phyloP scores from a whole-genome alignment of 2,329 filamentous ascomycete genomes.

The Zasmidium citrigriseum region DNA sequence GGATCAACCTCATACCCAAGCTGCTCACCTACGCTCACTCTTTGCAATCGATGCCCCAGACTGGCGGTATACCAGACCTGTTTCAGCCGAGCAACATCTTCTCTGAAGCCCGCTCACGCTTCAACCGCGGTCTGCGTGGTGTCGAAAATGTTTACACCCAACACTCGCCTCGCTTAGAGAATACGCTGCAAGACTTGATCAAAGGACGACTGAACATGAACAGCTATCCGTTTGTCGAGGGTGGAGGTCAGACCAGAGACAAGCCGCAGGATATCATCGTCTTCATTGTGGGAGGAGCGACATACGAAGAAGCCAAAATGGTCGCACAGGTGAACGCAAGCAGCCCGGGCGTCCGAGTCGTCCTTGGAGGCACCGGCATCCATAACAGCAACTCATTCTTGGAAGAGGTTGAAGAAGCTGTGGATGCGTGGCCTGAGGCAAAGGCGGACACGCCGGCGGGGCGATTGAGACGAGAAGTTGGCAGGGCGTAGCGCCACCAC shows the following conservation, averaged over 20 bases:
- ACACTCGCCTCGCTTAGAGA: constrained; percentile 84
- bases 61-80: constrained; percentile 79
- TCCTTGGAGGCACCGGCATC: constrained; percentile 83
- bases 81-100: constrained; percentile 93
- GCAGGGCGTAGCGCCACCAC: constrained; percentile 36
- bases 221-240: constrained; percentile 91
- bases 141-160: constrained; percentile 99
- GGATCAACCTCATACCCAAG: constrained; percentile 78
- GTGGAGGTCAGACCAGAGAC: constrained; percentile 80
- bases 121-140: constrained; percentile 86
- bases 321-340: constrained; percentile 92
- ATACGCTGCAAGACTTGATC: constrained; percentile 87
- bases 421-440: constrained; percentile 79
- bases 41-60: constrained; percentile 67
- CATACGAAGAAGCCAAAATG: constrained; percentile 96
- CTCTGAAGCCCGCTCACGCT: constrained; percentile 79
- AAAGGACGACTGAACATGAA: constrained; percentile 85
- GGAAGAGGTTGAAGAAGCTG: constrained; percentile 88
- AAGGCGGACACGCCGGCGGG: constrained; percentile 61
- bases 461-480: constrained; percentile 63
- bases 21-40: constrained; percentile 84
- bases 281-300: constrained; percentile 90
- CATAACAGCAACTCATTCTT: constrained; percentile 88
- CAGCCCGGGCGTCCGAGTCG: constrained; percentile 82
- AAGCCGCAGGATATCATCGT: constrained; percentile 96